Evolutionary conservation across 805 yeast species (phyloP).

Genomic region (Metschnikowia sp.): DNA sequence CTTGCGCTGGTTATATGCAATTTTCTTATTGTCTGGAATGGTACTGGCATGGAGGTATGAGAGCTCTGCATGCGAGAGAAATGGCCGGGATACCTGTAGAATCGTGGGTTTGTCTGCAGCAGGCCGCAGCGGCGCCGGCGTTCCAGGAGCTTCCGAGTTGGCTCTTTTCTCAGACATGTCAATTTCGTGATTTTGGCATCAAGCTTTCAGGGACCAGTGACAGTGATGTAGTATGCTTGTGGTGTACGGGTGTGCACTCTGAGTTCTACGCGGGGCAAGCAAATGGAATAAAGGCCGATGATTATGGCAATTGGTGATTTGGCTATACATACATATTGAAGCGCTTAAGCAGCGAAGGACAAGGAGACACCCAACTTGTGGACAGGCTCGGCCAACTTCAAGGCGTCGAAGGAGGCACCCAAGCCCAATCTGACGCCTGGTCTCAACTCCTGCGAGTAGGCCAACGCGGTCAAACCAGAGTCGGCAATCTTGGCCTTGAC

Average conservation of each 20-base stretch:
- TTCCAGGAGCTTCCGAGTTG: neutral
- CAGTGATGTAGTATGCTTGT: too few relatives aligned
- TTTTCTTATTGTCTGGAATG: conserved; percentile 46
- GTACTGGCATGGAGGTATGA: conserved; percentile 48
- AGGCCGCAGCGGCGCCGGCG: neutral
- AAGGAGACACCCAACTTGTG: conserved; percentile 97
- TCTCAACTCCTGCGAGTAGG: conserved; percentile 92
- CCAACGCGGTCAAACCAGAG: conserved; percentile 88
- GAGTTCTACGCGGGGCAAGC: too few relatives aligned
- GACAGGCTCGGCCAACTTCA: conserved; percentile 92
- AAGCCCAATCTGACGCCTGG: conserved; percentile 96
- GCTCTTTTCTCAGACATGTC: neutral
- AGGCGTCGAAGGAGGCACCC: conserved; percentile 95
- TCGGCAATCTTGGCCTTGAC: conserved; percentile 97
- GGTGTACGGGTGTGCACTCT: too few relatives aligned
- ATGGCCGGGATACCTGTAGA: conserved; percentile 56
- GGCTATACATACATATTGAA: conserved; percentile 4
- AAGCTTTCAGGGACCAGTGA: too few relatives aligned
- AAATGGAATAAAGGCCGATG: neutral
- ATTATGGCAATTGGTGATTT: neutral
- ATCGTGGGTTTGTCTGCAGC: conserved; percentile 15
- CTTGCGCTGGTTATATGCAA: conserved; percentile 48
- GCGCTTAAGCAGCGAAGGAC: conserved; percentile 78
- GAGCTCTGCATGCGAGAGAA: conserved; percentile 52
- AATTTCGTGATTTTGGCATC: neutral